phyloP scores from a whole-genome alignment of 2,329 filamentous ascomycete species.

The Pseudogymnoascus verrucosus region DNA sequence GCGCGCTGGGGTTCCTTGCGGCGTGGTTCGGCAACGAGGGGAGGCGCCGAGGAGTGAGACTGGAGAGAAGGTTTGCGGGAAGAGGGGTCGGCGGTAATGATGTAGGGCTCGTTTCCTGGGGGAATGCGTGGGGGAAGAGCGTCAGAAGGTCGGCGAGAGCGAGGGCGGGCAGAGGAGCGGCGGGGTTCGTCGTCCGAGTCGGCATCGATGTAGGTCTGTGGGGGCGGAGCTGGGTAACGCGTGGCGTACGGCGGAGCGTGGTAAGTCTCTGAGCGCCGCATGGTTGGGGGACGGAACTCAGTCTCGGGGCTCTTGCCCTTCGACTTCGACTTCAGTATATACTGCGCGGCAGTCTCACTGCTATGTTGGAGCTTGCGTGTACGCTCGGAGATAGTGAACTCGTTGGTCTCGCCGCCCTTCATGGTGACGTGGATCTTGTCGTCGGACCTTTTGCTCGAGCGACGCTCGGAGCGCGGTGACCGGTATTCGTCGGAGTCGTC shows the following conservation, averaged over 20 bases:
- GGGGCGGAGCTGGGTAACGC: conserved; percentile 19
- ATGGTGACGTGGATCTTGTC: conserved; percentile 6
- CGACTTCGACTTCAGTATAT: conserved; percentile 22
- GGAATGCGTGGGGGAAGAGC: conserved; percentile 14
- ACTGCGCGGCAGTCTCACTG: conserved; percentile 21
- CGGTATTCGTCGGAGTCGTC: conserved; percentile 18
- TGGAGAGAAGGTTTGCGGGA: conserved; percentile 24
- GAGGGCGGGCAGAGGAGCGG: conserved; percentile 23
- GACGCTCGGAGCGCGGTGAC: conserved; percentile 10
- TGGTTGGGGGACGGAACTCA: conserved; percentile 12
- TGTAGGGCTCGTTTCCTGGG: conserved; percentile 12
- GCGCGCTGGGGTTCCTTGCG: conserved; percentile 24
- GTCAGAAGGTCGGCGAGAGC: conserved; percentile 22
- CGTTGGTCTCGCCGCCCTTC: neutral
- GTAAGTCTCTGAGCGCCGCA: conserved; percentile 26
- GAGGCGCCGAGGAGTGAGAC: conserved; percentile 24
- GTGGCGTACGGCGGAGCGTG: conserved; percentile 19
- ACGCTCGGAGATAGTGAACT: conserved; percentile 1
- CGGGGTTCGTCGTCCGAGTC: conserved; percentile 25
- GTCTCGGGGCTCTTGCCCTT: conserved; percentile 12
- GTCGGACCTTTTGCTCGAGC: conserved; percentile 15
- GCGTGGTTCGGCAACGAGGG: conserved; percentile 12
- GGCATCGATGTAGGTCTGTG: conserved; percentile 14
- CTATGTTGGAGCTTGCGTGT: conserved; percentile 17
- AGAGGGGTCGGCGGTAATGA: conserved; percentile 23